These are phyloP conservation scores for Microstegium vimineum DNA, from an alignment of 176 grass and related monocot species.

Conservation along the genomic window DNA sequence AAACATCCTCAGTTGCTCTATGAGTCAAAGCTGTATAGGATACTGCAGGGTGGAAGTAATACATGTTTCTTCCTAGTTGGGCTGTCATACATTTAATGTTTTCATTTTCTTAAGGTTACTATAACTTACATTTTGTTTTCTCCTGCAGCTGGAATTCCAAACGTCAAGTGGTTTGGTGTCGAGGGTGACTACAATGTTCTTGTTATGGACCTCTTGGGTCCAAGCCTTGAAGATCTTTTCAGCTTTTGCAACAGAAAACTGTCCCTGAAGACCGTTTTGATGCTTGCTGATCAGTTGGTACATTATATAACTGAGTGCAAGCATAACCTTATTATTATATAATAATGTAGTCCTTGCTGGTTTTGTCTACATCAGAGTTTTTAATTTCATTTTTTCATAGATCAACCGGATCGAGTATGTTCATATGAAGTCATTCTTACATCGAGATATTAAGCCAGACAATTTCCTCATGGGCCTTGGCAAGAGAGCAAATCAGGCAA, in stretches of 20 bases:
- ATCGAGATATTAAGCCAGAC: slow-evolving; percentile 94
- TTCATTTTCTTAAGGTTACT: background rate
- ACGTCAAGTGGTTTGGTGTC: slow-evolving; percentile 86
- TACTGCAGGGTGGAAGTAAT: slow-evolving; percentile 98
- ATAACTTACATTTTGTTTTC: slow-evolving; percentile 9
- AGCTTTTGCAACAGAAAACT: slow-evolving; percentile 84
- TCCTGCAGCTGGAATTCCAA: slow-evolving; percentile 72
- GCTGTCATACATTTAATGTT: background rate
- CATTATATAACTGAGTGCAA: background rate
- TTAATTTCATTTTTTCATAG: slow-evolving; percentile 31
- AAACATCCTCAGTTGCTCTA: slow-evolving; percentile 92
- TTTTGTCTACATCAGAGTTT: slow-evolving; percentile 11
- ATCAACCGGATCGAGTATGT: slow-evolving; percentile 80
- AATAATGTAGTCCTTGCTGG: slow-evolving; percentile 17
- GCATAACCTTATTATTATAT: background rate
- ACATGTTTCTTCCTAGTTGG: background rate
- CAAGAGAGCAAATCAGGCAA: slow-evolving; percentile 68
- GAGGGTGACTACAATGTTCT: slow-evolving; percentile 96
- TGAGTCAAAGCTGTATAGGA: slow-evolving; percentile 87
- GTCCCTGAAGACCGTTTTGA: slow-evolving; percentile 87
- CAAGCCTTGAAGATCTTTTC: slow-evolving; percentile 84
- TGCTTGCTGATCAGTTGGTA: slow-evolving; percentile 98
- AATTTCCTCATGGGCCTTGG: slow-evolving; percentile 96
- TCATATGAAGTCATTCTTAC: slow-evolving; percentile 80
- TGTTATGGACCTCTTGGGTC: slow-evolving; percentile 82